Evolutionary conservation across 345 rosid genomes (phyloP), one percentile per base, ranked within the genome.

Genomic region (Erodium maritimum): DNA sequence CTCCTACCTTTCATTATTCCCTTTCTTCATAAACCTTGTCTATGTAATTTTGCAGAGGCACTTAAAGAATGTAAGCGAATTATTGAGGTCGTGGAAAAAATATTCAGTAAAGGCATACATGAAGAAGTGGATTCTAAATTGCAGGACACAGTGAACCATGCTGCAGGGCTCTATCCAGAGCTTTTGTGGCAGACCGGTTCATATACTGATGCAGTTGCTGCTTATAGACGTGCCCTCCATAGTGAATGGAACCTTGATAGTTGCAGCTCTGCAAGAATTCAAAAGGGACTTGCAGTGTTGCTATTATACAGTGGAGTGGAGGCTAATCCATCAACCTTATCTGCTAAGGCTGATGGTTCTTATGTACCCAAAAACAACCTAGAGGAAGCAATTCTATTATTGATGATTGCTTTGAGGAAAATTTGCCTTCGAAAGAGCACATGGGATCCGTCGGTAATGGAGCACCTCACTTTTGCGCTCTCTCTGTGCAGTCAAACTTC

Each of bases 381-480:
- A 64, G 98, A 91, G 77, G 96, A 91, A 77, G 89, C 95, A 50
- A 75, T 91, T 73, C 82, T 91, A 61, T 88, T 91, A 67, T 79
- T 91, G 63, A 77, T 91, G 89, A 83, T 91, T 67, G 80, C 86
- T 34, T 48, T 86, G 62, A 73, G 78, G 78, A 91, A 88, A 67
- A 68, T 73, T 61, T 63, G 68, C 76, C 82, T 75, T 14, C 86
- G 95, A 17, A 77, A 80, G 67, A 77, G 68, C 22, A 76, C 73
- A 63, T 86, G 93, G 95, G 98, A 91, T 68, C 82, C 91, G 17
- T 80, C 98, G 48, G 73, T 88, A 23, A 66, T 88, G 70, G 98
- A 91, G 72, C 93, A 91, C 72, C 83, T 91, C 17, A 76, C 73
- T 25, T 91, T 77, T 77, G 98, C 87, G 50, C 69, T 88, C 54